A percentile compares a stretch with the other conserved stretches of the same genome.
phyloP scores from a whole-genome alignment of 345 rosid species.

The Angophora floribunda region DNA sequence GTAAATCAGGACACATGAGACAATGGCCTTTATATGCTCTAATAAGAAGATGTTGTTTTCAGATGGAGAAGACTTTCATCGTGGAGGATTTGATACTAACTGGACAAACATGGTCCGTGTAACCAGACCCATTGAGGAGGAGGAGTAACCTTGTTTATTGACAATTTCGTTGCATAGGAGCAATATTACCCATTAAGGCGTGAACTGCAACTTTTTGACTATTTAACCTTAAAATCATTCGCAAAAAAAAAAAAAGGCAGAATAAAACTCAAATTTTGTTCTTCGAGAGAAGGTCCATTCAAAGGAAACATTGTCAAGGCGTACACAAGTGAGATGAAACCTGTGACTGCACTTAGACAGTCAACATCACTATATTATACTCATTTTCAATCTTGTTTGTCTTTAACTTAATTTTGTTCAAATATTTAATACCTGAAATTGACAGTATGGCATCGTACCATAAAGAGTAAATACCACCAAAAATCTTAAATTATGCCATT shows the following conservation, averaged over 20 bases:
- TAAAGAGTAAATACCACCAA: too few relatives aligned
- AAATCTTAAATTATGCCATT: too few relatives aligned
- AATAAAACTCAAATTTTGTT: rapidly evolving
- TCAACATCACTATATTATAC: neutral
- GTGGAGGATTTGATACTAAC: neutral
- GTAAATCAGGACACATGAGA: too few relatives aligned
- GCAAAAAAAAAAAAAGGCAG: neutral
- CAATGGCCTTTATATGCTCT: too few relatives aligned
- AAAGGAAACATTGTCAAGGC: too few relatives aligned
- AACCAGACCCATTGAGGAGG: neutral
- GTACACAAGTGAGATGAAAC: neutral
- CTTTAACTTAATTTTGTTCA: neutral
- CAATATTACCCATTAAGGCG: neutral
- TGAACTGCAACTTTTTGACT: neutral
- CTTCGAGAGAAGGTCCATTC: neutral
- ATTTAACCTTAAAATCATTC: neutral
- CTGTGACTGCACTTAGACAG: neutral
- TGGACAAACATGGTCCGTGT: rapidly evolving
- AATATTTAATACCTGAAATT: neutral
- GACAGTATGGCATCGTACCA: neutral
- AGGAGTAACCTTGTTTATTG: neutral
- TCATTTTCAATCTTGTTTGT: neutral
- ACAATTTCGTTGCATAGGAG: neutral
- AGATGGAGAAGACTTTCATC: neutral
- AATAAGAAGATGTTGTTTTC: too few relatives aligned